Evolutionary conservation across 2,329 filamentous ascomycete species (phyloP), one percentile per base, ranked within the genome.

Genomic region (Claviceps paspali): DNA sequence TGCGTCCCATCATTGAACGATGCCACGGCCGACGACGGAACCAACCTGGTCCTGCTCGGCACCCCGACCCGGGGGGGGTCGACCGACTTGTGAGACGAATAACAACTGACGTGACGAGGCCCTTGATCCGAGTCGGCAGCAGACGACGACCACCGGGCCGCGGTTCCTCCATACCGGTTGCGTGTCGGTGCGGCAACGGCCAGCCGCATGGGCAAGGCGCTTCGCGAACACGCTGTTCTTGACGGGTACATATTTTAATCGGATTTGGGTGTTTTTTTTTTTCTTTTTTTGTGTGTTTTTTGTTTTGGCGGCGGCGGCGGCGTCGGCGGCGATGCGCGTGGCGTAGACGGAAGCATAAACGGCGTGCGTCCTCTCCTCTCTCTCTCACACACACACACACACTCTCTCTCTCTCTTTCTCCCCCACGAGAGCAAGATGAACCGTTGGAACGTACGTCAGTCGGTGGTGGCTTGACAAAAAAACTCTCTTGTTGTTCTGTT

Each of bases 1-100:
- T 46, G 50, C 35, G 58, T 53, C n/a, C 59, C 54, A 10, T 59
- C 52, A 32, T 57, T 55, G 49, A 59, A 60, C 12, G 59, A 41
- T 1, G 52, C 54, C 27, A 59, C 30, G 19, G 54, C 51, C 4
- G 51, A 40, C 7, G 51, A 51, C 26, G 48, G 38, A 0, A 41
- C 23, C 5, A 33, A 8, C 8, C 35, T 47, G 2, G 14, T 18
- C 6, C 24, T 18, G 14, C 4, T 38, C 18, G 10, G 39, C 31
- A 5, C 43, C 22, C 17, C 35, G 38, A 29, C 29, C 6, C 33
- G 12, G 19, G 26, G 26, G 10, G 33, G 18, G 17, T 40, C 44
- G 6, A 40, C 14, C 15, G 39, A 7, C 9, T 39, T 35, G 9
- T 30, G 29, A n/a, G n/a, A n/a, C n/a, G n/a, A n/a, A n/a, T n/a